Conservation (phyloP, 169 alveolate species). For the Babesia bigemina region DNA sequence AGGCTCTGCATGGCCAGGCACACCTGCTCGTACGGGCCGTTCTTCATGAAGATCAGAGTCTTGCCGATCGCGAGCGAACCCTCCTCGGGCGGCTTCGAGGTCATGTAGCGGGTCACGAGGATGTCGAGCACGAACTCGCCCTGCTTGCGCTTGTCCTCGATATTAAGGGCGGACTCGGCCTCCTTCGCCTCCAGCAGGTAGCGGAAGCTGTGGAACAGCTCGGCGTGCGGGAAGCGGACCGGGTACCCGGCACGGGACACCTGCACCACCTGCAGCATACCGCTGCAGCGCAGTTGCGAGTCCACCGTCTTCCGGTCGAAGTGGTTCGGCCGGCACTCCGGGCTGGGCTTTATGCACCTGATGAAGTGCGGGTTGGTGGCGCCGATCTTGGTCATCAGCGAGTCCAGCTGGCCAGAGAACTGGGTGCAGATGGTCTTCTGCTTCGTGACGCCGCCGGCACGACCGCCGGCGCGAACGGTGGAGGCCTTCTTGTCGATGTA, state of each 20-base stretch:
- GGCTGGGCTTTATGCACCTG: constrained; percentile 94
- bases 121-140: constrained; percentile 43
- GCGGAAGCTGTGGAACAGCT: constrained; percentile 83
- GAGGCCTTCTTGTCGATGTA: constrained; percentile 36
- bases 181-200: constrained; percentile 70
- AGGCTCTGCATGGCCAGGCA: constrained; percentile 68
- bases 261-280: constrained; percentile 90
- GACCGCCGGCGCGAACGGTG: constrained; percentile 6
- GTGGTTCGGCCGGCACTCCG: constrained; percentile 80
- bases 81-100: constrained; percentile 32
- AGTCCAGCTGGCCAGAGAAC: constrained; percentile 89
- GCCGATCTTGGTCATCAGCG: constrained; percentile 85
- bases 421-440: constrained; percentile 87
- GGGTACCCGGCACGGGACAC: constrained; percentile 95
- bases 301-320: constrained; percentile 89
- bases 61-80: constrained; percentile 59
- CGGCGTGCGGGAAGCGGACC: constrained; percentile 87
- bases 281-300: constrained; percentile 89
- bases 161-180: constrained; percentile 5
- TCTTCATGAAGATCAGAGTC: constrained; percentile 66
- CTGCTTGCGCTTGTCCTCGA: constrained; percentile 38
- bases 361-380: constrained; percentile 92
- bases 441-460: constrained; percentile 13
- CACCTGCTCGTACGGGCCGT: constrained; percentile 69
- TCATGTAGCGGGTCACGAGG: constrained; percentile 34